A percentile compares a stretch with the other conserved stretches of the same genome.
These are phyloP conservation scores for Theobroma grandiflorum DNA, from an alignment of 441 rosid genomes.

Conservation along the genomic window DNA sequence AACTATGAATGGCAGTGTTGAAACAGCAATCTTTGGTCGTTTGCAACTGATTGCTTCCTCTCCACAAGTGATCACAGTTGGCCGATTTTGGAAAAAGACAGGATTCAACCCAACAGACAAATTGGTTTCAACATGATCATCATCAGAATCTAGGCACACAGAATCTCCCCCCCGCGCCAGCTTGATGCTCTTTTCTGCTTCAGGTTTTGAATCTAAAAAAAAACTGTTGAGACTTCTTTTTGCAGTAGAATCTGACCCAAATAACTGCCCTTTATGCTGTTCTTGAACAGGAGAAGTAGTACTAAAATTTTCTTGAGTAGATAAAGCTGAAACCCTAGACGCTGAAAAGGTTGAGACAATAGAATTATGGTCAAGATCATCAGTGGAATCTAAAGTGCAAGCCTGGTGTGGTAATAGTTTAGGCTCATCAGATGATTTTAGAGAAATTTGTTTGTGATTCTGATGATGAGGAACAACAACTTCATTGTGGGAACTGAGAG, in stretches of 20 bases:
- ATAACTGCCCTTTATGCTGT: constrained; percentile 17
- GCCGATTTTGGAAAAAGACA: constrained; percentile 26
- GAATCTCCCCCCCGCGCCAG: constrained; percentile 8
- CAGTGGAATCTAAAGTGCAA: constrained; percentile 33
- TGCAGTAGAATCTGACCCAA: constrained; percentile 22
- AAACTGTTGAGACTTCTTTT: not conserved
- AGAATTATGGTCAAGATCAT: constrained; percentile 31
- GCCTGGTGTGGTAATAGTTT: constrained; percentile 26
- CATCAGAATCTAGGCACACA: constrained; percentile 13
- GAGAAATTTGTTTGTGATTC: not conserved
- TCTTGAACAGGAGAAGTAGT: constrained; percentile 22
- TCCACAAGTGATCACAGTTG: constrained; percentile 15
- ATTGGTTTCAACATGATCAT: constrained; percentile 44
- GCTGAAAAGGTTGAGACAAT: constrained; percentile 36
- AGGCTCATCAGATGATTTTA: constrained; percentile 2
- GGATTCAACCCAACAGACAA: constrained; percentile 56
- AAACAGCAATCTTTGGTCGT: constrained; percentile 33
- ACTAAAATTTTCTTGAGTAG: constrained; percentile 32
- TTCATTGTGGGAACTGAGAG: constrained; percentile 27
- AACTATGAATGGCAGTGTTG: constrained; percentile 38
- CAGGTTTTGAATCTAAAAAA: constrained; percentile 15
- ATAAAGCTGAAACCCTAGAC: constrained; percentile 48
- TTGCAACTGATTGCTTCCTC: constrained; percentile 37
- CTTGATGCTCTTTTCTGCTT: constrained; percentile 16
- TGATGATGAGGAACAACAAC: constrained; percentile 29